A percentile compares a stretch with the other conserved stretches of the same genome.
These are phyloP conservation scores for Stereocaulon alpinum DNA, from an alignment of 495 filamentous ascomycete genomes.

Conservation along the genomic window DNA sequence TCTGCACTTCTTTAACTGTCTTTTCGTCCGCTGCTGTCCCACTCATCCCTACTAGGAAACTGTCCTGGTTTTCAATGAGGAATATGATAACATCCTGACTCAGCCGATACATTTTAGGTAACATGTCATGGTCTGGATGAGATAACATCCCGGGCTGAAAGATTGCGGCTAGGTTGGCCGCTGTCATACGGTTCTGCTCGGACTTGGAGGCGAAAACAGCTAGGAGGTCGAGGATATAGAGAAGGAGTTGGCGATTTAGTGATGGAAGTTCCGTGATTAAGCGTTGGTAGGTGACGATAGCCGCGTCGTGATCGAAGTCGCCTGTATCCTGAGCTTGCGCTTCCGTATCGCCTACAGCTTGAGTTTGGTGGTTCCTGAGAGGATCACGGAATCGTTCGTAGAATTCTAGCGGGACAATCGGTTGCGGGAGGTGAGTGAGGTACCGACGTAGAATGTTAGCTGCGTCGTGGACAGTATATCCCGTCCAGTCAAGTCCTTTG, in stretches of 20 bases:
- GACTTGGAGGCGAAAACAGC: slow-evolving; percentile 97
- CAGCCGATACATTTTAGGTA: slow-evolving; percentile 80
- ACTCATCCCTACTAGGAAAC: slow-evolving; percentile 88
- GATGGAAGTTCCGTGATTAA: slow-evolving; percentile 89
- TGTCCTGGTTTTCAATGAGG: slow-evolving; percentile 90
- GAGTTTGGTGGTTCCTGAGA: slow-evolving; percentile 62
- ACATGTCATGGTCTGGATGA: slow-evolving; percentile 90
- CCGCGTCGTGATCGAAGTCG: slow-evolving; percentile 60
- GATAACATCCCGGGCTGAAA: slow-evolving; percentile 96
- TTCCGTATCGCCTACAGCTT: slow-evolving; percentile 54
- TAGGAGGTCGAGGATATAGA: slow-evolving; percentile 96
- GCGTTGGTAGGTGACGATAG: slow-evolving; percentile 74
- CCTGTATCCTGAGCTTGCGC: slow-evolving; percentile 41
- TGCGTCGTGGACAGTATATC: slow-evolving; percentile 97
- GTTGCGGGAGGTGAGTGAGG: slow-evolving; percentile 86
- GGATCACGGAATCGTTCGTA: slow-evolving; percentile 88
- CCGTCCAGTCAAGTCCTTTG: slow-evolving; percentile 93
- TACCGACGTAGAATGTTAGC: slow-evolving; percentile 94
- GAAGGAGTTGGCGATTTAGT: slow-evolving; percentile 84
- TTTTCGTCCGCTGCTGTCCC: slow-evolving; percentile 82
- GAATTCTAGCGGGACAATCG: slow-evolving; percentile 89
- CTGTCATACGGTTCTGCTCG: slow-evolving; percentile 92
- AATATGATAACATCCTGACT: slow-evolving; percentile 98
- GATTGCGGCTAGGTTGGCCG: slow-evolving; percentile 89
- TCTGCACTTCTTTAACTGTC: slow-evolving; percentile 75